These are phyloP conservation scores for Rubroshorea leprosula DNA, from an alignment of 345 rosid genomes.

Conservation along the genomic window DNA sequence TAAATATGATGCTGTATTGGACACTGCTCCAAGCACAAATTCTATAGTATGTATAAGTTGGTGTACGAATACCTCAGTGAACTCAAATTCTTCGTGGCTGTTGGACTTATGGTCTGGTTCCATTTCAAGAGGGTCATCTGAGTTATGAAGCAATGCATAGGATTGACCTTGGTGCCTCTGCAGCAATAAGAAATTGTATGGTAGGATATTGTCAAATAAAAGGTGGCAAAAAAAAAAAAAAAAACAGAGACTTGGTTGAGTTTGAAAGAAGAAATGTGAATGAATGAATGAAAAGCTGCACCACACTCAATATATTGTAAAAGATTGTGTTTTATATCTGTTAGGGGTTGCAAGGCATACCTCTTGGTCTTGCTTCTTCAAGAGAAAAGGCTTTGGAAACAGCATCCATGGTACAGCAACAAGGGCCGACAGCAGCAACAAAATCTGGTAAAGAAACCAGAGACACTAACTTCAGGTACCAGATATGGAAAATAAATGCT, in stretches of 20 bases:
- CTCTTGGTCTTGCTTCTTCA: conserved; percentile 53
- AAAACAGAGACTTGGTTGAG: neutral
- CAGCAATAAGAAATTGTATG: neutral
- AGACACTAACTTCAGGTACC: neutral
- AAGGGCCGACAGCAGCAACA: conserved; percentile 43
- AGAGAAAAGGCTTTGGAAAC: conserved; percentile 61
- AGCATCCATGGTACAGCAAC: conserved; percentile 64
- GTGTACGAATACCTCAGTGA: conserved; percentile 64
- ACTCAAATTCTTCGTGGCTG: conserved; percentile 54
- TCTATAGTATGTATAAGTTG: conserved; percentile 67
- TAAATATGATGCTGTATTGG: conserved; percentile 64
- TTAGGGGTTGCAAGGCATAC: conserved; percentile 22
- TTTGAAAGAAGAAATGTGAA: neutral
- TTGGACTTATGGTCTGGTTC: conserved; percentile 33
- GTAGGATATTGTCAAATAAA: no score
- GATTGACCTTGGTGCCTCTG: conserved; percentile 54
- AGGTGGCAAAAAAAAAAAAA: no score
- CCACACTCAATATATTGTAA: no score
- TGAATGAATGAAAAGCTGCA: neutral
- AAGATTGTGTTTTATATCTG: no score
- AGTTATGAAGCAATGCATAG: conserved; percentile 31
- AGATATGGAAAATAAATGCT: neutral
- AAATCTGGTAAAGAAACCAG: conserved; percentile 29
- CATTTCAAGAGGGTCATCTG: conserved; percentile 36
- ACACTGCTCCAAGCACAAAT: conserved; percentile 63